These are phyloP conservation scores for Leucocoprinus leucothites DNA, from an alignment of 768 basidiomycete species.

Conservation along the genomic window DNA sequence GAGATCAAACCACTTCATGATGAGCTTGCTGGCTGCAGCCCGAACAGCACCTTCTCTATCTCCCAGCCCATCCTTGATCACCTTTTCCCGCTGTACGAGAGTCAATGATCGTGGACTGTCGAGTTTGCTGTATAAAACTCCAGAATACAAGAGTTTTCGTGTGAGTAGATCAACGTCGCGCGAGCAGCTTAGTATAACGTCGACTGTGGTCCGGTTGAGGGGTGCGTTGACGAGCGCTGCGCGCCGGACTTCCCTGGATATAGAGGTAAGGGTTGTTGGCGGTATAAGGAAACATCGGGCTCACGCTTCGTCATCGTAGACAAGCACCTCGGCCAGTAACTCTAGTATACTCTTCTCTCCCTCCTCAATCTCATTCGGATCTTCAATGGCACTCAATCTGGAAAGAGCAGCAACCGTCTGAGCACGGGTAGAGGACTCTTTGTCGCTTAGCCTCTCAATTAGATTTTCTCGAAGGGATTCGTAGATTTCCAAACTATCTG, in stretches of 20 bases:
- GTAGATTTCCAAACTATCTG: constrained; percentile 78
- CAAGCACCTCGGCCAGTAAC: constrained; percentile 64
- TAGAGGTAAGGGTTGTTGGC: not conserved
- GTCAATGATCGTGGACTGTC: constrained; percentile 70
- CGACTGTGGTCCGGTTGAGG: constrained; percentile 55
- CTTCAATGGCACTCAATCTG: constrained; percentile 71
- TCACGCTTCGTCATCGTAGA: constrained; percentile 70
- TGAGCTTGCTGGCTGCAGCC: constrained; percentile 75
- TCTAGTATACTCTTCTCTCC: constrained; percentile 56
- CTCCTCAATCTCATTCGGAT: constrained; percentile 48
- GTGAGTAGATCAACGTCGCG: constrained; percentile 82
- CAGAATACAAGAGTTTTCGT: constrained; percentile 75
- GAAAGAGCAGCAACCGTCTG: constrained; percentile 83
- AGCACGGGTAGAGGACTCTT: constrained; percentile 78
- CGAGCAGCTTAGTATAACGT: constrained; percentile 70
- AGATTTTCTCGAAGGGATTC: constrained; percentile 60
- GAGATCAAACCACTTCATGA: constrained; percentile 79
- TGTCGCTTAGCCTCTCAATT: constrained; percentile 81
- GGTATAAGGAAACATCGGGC: constrained; percentile 17
- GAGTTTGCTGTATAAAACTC: constrained; percentile 52
- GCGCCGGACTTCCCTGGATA: constrained; percentile 83
- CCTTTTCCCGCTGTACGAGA: constrained; percentile 77
- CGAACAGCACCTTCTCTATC: constrained; percentile 85
- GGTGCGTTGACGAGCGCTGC: constrained; percentile 81
- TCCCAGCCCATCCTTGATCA: constrained; percentile 85